Evolutionary conservation across 2,329 filamentous ascomycete species (phyloP).

Genomic region (Paraconiothyrium brasiliense): DNA sequence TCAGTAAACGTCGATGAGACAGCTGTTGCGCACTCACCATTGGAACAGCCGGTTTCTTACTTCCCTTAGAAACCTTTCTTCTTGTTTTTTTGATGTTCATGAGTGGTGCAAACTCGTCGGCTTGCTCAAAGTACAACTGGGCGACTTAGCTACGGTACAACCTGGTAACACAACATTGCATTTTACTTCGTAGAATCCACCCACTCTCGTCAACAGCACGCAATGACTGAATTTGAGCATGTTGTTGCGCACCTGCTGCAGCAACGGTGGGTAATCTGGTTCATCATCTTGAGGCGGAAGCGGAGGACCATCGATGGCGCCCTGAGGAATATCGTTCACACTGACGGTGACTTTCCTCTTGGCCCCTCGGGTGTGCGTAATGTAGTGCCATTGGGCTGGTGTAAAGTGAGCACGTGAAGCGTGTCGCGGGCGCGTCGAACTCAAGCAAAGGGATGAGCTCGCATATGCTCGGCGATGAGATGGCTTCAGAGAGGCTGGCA

Average conservation of each 20-base stretch:
- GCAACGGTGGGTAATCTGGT: conserved; percentile 81
- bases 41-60: conserved; percentile 69
- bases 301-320: conserved; percentile 57
- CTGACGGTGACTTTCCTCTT: conserved; percentile 51
- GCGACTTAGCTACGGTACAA: conserved; percentile 24
- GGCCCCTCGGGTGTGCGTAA: conserved; percentile 46
- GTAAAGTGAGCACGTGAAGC: conserved; percentile 38
- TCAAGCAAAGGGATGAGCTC: conserved; percentile 17
- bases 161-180: conserved; percentile 7
- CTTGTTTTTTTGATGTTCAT: conserved; percentile 86
- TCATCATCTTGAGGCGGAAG: conserved; percentile 56
- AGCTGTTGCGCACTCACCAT: conserved; percentile 70
- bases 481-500: neutral
- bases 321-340: conserved; percentile 63
- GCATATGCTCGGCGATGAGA: conserved; percentile 8
- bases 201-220: conserved; percentile 89
- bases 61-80: conserved; percentile 71
- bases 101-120: conserved; percentile 84
- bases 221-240: conserved; percentile 92
- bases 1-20: conserved; percentile 20
- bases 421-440: conserved; percentile 37
- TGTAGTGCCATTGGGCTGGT: conserved; percentile 26
- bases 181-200: conserved; percentile 86
- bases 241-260: conserved; percentile 86
- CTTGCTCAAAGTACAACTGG: conserved; percentile 90